Base-by-base conservation (phyloP, 164 flowering plant genomes). In the Kingdonia uniflora region DNA sequence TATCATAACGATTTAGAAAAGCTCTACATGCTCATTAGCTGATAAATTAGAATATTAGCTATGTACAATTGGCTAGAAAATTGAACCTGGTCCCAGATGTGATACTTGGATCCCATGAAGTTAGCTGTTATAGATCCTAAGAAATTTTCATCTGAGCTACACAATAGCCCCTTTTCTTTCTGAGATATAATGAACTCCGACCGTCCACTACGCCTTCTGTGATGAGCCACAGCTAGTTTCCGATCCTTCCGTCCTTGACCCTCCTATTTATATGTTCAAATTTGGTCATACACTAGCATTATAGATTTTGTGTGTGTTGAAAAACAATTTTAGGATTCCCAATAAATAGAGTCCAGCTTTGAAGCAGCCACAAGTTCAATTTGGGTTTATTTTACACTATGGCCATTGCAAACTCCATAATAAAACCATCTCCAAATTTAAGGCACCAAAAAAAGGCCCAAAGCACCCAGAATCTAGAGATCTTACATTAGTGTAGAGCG, bases 231-330 rank as follows among this genome's bases (percentile, higher is more conserved):
- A 11, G 96, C 97, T 45, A 91, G 78, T 56, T 91, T 87, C 17
- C 97, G 68, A 44, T 87, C 79, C 61, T 79, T 82, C 47, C 97
- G 52, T 19, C 97, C 97, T 43, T 79, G 64, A 3, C 97, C 97
- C 76, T 91, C 97, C 97, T 91, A 73, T 38, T 41, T 19, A 42
- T 17, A 17, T n/a, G 20, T 44, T 41, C 11, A 21, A 44, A 8
- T 42, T 42, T 21, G n/a, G n/a, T n/a, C n/a, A n/a, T n/a, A n/a
- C n/a, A n/a, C n/a, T n/a, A n/a, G n/a, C n/a, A n/a, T n/a, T n/a
- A n/a, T n/a, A n/a, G n/a, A n/a, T n/a, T n/a, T n/a, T n/a, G n/a
- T n/a, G n/a, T n/a, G n/a, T n/a, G n/a, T n/a, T n/a, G n/a, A n/a
- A n/a, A n/a, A n/a, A n/a, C n/a, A n/a, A 29, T 29, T 29, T 3